Conservation (phyloP, 1,284 basidiomycete genomes). For the Austropuccinia psidii region DNA sequence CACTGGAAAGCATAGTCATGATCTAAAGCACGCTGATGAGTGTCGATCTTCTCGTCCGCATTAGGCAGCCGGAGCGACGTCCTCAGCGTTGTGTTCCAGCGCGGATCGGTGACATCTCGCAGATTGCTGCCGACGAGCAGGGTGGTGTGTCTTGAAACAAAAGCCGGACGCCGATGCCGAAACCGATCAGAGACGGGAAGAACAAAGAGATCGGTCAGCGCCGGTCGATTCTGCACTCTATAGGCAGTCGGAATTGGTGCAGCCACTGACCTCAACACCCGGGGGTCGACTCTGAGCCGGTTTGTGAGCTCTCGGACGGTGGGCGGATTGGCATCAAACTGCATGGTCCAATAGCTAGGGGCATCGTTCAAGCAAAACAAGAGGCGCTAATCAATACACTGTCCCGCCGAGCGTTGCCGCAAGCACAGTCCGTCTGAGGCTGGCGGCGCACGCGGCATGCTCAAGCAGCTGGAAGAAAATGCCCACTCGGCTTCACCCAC, state of each 20-base stretch:
- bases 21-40: constrained; percentile 30
- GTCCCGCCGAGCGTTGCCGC: no score
- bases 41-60: constrained; percentile 21
- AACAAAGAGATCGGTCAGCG: no score
- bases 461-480: background rate
- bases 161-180: no score
- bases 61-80: constrained; percentile 12
- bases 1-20: constrained; percentile 6
- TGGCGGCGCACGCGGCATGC: no score
- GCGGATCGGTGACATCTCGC: constrained; percentile 15
- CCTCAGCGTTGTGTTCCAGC: constrained; percentile 20
- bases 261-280: constrained; percentile 40
- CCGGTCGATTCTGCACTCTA: no score
- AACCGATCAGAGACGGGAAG: background rate
- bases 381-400: background rate
- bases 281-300: constrained; percentile 41
- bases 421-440: no score
- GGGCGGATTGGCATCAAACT: constrained; percentile 43
- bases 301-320: constrained; percentile 40
- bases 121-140: constrained; percentile 25
- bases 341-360: constrained; percentile 42
- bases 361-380: background rate
- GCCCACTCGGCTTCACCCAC: constrained; percentile 40
- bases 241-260: background rate
- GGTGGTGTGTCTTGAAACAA: constrained; percentile 27